A percentile compares a stretch with the other conserved stretches of the same genome.
Evolutionary conservation across 139 green algal genomes (phyloP).

Genomic region (Auxenochlorella protothecoides): DNA sequence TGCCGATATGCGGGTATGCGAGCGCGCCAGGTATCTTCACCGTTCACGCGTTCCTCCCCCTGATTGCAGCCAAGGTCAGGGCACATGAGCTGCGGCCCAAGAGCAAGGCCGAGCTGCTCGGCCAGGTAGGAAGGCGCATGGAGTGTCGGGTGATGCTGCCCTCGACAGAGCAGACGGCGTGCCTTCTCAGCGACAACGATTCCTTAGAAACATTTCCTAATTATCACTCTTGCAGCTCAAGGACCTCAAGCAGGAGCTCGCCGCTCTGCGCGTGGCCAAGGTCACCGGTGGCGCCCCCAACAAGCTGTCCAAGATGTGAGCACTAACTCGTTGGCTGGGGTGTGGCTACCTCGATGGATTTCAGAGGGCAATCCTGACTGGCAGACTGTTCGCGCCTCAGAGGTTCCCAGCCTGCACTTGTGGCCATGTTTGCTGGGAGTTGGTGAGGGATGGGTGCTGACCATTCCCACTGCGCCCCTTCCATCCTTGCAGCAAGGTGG

Average conservation of each 20-base stretch:
- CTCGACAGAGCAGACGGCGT: not conserved
- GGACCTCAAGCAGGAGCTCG: constrained; percentile 93
- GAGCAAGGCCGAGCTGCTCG: constrained; percentile 83
- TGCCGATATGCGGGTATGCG: no score
- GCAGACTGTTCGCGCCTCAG: no score
- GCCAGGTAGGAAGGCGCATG: constrained; percentile 39
- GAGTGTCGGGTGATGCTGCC: not conserved
- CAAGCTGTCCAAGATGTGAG: constrained; percentile 98
- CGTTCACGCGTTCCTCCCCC: no score
- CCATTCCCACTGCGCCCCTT: no score
- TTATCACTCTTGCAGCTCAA: constrained; percentile 67
- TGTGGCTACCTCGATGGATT: no score
- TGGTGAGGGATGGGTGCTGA: no score
- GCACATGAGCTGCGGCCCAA: constrained; percentile 89
- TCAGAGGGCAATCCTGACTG: no score
- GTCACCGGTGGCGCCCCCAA: constrained; percentile 97
- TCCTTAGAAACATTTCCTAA: no score
- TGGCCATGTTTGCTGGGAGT: no score
- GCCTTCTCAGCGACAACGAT: not conserved
- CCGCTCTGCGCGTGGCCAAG: constrained; percentile 92
- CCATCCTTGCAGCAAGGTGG: constrained; percentile 70
- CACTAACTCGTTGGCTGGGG: no score
- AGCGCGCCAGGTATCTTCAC: no score
- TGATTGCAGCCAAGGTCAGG: constrained; percentile 80
- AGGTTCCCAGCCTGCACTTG: no score